Base-by-base conservation (phyloP, 441 rosid genomes). In the Raphanus hybrid region DNA sequence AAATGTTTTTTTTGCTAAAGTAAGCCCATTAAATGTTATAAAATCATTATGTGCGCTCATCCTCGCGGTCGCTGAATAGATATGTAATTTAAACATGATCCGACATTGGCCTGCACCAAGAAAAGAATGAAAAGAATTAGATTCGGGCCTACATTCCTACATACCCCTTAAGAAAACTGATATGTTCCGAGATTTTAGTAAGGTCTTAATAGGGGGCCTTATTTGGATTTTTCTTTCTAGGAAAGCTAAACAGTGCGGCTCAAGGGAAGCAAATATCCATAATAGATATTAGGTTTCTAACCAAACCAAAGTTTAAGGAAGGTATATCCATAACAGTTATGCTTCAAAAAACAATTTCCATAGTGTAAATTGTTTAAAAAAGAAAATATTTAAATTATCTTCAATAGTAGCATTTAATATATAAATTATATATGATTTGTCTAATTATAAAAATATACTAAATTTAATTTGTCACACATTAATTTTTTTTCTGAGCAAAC, bases 41-140 rank as follows among this genome's bases (percentile, higher is more conserved):
- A 43, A 39, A 58, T 3, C 32, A 5, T 41, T 16, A n/a, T n/a
- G 50, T 67, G 78, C 37, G 16, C 73, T 57, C 12, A 34, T 11
- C 41, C 15, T 64, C 32, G 52, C 54, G 32, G 20, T 64, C 32
- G 52, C 54, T 10, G 20, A 39, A 18, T 3, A 26, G n/a, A 43
- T 12, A n/a, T 66, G 2, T 26, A 26, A 43, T 6, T 20, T 66
- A 12, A 14, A 8, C 70, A 23, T n/a, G 5, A 45, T n/a, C 11
- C 23, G 2, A 66, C 29, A 67, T 67, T 14, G 58, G 41, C 59
- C 59, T 67, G 23, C 39, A n/a, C 37, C 37, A 4, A 45, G 52
- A 23, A n/a, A n/a, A n/a, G n/a, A n/a, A n/a, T n/a, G n/a, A n/a
- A n/a, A n/a, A n/a, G n/a, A n/a, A n/a, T n/a, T n/a, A n/a, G n/a